These are phyloP conservation scores for Aspergillus fumigatiaffinis DNA, from an alignment of 2,329 filamentous ascomycete genomes.

Conservation along the genomic window DNA sequence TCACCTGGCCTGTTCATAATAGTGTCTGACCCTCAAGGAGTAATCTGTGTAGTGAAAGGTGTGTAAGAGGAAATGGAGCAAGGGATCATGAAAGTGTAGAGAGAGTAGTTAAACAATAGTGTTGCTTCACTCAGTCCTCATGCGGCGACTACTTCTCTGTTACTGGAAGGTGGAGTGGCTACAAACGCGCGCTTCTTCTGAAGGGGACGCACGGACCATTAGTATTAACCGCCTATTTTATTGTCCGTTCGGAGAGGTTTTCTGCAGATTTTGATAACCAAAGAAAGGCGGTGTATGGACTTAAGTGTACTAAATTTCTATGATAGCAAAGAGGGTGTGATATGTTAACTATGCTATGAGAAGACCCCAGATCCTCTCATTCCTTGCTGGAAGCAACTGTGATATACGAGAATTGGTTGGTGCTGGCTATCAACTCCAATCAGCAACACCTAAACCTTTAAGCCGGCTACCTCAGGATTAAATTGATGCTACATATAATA, in stretches of 20 bases:
- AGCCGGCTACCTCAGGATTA: background rate
- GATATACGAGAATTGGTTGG: background rate
- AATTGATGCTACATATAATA: background rate
- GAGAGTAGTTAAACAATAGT: constrained; percentile 7
- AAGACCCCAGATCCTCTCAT: background rate
- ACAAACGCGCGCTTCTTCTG: constrained; percentile 19
- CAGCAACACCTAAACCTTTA: background rate
- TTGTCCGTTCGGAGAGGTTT: background rate
- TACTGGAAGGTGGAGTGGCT: constrained; percentile 27
- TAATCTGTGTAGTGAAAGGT: constrained; percentile 7
- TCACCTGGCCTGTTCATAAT: constrained; percentile 50
- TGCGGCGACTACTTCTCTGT: constrained; percentile 21
- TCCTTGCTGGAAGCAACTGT: background rate
- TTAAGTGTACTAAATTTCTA: background rate
- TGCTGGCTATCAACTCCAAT: background rate
- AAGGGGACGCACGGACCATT: constrained; percentile 13
- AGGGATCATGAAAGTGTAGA: background rate
- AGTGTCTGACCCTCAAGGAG: constrained; percentile 11
- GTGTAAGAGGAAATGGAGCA: constrained; percentile 1
- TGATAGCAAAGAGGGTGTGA: background rate
- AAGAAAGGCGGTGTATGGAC: background rate
- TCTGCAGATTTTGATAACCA: background rate
- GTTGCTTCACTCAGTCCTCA: constrained; percentile 14
- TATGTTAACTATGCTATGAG: background rate
- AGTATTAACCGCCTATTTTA: background rate